These are phyloP conservation scores for Lentinula boryana DNA, from an alignment of 768 basidiomycete species.

Conservation along the genomic window DNA sequence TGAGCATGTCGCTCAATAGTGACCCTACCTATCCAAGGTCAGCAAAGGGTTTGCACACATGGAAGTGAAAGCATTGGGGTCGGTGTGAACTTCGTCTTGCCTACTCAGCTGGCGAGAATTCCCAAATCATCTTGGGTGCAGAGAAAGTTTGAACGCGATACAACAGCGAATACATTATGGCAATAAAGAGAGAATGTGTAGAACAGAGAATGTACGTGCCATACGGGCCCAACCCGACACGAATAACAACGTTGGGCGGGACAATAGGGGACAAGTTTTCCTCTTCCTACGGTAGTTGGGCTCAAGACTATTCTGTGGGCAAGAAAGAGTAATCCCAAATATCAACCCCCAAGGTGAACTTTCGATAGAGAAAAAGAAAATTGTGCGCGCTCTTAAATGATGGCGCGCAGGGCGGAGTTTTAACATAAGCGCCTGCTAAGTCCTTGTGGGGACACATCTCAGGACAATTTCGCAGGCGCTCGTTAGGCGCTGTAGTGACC, in stretches of 20 bases:
- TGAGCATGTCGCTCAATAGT: no score
- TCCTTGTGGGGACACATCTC: no score
- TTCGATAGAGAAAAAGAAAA: background rate
- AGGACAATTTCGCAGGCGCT: background rate
- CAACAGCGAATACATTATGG: no score
- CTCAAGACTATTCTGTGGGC: background rate
- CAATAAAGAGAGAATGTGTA: no score
- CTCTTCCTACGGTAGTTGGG: background rate
- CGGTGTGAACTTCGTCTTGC: no score
- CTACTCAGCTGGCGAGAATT: no score
- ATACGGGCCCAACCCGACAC: constrained; percentile 4
- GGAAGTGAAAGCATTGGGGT: no score
- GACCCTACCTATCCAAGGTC: no score
- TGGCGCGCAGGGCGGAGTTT: background rate
- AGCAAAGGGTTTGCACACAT: no score
- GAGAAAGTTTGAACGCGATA: no score
- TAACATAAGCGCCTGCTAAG: background rate
- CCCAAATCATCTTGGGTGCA: no score
- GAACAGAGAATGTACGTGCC: background rate
- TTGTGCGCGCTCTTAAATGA: background rate
- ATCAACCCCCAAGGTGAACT: constrained; percentile 3
- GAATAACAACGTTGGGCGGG: background rate
- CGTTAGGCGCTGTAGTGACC: background rate
- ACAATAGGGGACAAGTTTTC: background rate
- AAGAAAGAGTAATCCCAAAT: background rate